Base-by-base conservation (phyloP, 75 land plant species). In the Pinus albicaulis region DNA sequence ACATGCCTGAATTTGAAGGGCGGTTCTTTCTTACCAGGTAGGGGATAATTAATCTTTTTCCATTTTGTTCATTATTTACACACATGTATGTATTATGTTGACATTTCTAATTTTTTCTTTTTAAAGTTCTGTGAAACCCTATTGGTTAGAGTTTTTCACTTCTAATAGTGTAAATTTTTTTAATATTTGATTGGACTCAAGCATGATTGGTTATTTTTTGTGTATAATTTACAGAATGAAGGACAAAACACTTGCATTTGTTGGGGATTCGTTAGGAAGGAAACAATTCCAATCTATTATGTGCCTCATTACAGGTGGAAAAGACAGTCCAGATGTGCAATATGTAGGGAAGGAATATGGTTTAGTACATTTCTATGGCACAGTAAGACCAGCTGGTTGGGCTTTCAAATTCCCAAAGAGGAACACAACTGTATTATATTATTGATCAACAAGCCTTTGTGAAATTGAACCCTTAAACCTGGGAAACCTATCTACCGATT, bases 221-320 rank as follows among this genome's bases (percentile, higher is more conserved):
- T 95, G 25, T 79, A 76, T 86, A 88, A 92, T 25, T 65, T 63
- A 52, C 88, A 96, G 99, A 82, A 84, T 96, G 91, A 78, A 73
- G 74, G 72, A 90, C 82, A 94, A 92, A 83, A 90, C 92, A 7
- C 61, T 96, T 11, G 99, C 95, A 53, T 86, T 94, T 75, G 77
- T 96, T 41, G 99, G 99, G 25, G 99, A 96, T 76, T 96, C 99
- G 8, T 73, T 96, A 59, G 99, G 95, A 1, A 77, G 93, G 57
- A 98, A 96, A 59, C 99, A 96, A 75, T 92, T 84, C 36, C 99
- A 94, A 72, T 96, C 99, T 28, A 74, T 96, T 48, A 89, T 96
- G 88, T 96, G 99, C 72, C 89, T 96, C 90, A 41, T 94, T 24
- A 90, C 98, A 1, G 87, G 86, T 74, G 95, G 97, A 12, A 55